Percentiles rank a stretch among this genome's conserved stretches.
Conservation (phyloP, 2,329 filamentous ascomycete species). For the Hypoxylon sp. region DNA sequence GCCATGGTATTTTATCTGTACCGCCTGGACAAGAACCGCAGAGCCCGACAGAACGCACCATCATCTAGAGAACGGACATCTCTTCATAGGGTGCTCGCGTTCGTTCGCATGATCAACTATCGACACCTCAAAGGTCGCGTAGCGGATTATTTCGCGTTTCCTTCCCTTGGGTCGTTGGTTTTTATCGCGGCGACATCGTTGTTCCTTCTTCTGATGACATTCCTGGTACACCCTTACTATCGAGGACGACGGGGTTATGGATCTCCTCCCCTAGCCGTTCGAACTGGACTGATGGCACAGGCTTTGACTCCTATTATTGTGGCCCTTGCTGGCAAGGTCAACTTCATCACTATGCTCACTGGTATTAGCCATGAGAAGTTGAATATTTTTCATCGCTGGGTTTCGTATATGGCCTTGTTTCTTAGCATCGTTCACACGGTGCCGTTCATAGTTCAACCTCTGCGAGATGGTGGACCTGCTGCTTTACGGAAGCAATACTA, state of each 20-base stretch:
- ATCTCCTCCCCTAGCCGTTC: constrained; percentile 29
- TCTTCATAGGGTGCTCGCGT: constrained; percentile 17
- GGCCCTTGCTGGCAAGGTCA: constrained; percentile 34
- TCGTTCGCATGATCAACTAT: constrained; percentile 28
- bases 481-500: constrained; percentile 29
- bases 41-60: constrained; percentile 1
- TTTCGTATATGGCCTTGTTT: constrained; percentile 33
- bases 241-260: constrained; percentile 27
- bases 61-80: constrained; percentile 1
- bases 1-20: constrained; percentile 27
- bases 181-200: constrained; percentile 24
- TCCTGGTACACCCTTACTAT: constrained; percentile 33
- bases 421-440: constrained; percentile 28
- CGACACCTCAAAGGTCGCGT: constrained; percentile 28
- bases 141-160: constrained; percentile 29
- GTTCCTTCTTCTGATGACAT: constrained; percentile 29
- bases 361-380: constrained; percentile 35
- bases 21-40: constrained; percentile 22
- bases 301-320: constrained; percentile 33
- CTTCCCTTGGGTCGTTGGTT: constrained; percentile 21
- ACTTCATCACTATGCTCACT: constrained; percentile 33
- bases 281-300: constrained; percentile 33
- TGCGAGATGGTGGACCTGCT: constrained; percentile 24
- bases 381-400: constrained; percentile 33
- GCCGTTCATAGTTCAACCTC: constrained; percentile 27